A percentile compares a stretch with the other conserved stretches of the same genome.
Evolutionary conservation across 768 basidiomycete genomes (phyloP).

Genomic region (Podaxis sp.): DNA sequence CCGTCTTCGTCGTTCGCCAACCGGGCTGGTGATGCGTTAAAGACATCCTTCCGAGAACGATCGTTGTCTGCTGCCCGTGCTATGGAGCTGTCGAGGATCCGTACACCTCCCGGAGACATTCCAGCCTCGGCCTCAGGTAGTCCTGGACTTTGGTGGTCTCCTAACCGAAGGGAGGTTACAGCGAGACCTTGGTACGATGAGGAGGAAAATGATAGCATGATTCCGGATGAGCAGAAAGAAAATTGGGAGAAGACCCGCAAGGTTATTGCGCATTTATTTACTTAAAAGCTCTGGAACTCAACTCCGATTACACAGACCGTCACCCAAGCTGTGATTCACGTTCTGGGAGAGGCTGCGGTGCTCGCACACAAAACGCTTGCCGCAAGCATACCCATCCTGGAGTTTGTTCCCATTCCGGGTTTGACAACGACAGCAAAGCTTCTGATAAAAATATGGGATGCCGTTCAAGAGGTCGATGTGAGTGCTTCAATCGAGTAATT

Average conservation of each 20-base stretch:
- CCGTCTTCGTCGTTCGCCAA: constrained; percentile 3
- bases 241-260: constrained; percentile 36
- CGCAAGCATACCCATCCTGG: constrained; percentile 40
- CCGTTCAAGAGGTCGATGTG: constrained; percentile 61
- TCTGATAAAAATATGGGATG: constrained; percentile 64
- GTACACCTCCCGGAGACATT: constrained; percentile 12
- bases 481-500: constrained; percentile 24
- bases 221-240: constrained; percentile 40
- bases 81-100: constrained; percentile 10
- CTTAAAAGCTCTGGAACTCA: constrained; percentile 8
- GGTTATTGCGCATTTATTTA: constrained; percentile 21
- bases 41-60: constrained; percentile 23
- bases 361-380: constrained; percentile 46
- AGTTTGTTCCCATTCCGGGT: constrained; percentile 56
- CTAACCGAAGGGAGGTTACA: constrained; percentile 21
- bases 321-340: constrained; percentile 35
- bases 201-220: constrained; percentile 31
- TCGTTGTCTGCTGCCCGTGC: constrained; percentile 22
- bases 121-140: constrained; percentile 11
- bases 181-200: constrained; percentile 29
- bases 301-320: constrained; percentile 31
- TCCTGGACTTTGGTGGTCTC: constrained; percentile 10
- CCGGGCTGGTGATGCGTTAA: constrained; percentile 13
- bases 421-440: constrained; percentile 50
- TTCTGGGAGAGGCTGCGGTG: constrained; percentile 40